Evolutionary conservation across 768 basidiomycete species (phyloP).

Genomic region (Rickenella mellea): DNA sequence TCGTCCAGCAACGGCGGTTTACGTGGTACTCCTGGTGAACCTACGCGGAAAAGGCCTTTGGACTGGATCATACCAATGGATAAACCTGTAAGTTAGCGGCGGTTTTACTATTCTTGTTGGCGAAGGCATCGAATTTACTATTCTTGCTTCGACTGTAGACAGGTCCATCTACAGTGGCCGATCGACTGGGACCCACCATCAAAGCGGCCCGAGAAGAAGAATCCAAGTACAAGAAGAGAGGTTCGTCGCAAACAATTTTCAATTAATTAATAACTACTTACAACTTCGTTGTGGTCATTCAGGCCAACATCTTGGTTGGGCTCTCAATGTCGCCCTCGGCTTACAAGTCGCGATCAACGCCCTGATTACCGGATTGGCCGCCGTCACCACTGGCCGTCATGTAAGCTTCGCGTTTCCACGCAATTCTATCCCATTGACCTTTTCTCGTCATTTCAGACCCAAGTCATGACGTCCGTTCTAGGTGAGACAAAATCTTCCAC

Average conservation of each 20-base stretch:
- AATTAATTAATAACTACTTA: too few relatives aligned
- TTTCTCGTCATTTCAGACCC: neutral
- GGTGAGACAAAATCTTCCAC: slow-evolving; percentile 16
- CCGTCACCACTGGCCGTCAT: slow-evolving; percentile 26
- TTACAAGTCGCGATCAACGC: slow-evolving; percentile 57
- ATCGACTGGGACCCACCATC: slow-evolving; percentile 48
- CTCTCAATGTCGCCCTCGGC: slow-evolving; percentile 42
- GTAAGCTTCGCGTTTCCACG: slow-evolving; percentile 7
- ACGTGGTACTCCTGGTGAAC: too few relatives aligned
- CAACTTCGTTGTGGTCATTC: too few relatives aligned
- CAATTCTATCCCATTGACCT: slow-evolving; percentile 27
- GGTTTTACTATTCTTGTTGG: too few relatives aligned
- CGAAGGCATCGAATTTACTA: too few relatives aligned
- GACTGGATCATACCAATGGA: too few relatives aligned
- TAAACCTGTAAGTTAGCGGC: too few relatives aligned
- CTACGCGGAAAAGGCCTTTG: too few relatives aligned
- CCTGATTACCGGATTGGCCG: slow-evolving; percentile 56
- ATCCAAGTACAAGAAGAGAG: slow-evolving; percentile 37
- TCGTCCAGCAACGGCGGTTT: too few relatives aligned
- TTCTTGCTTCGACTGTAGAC: too few relatives aligned
- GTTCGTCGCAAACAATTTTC: too few relatives aligned
- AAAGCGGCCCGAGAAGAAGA: slow-evolving; percentile 33
- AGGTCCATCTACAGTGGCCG: slow-evolving; percentile 28
- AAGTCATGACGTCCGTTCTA: slow-evolving; percentile 29
- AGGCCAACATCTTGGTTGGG: too few relatives aligned